Conservation (phyloP, 2,329 filamentous ascomycete species). For the Botrytis cinerea region DNA sequence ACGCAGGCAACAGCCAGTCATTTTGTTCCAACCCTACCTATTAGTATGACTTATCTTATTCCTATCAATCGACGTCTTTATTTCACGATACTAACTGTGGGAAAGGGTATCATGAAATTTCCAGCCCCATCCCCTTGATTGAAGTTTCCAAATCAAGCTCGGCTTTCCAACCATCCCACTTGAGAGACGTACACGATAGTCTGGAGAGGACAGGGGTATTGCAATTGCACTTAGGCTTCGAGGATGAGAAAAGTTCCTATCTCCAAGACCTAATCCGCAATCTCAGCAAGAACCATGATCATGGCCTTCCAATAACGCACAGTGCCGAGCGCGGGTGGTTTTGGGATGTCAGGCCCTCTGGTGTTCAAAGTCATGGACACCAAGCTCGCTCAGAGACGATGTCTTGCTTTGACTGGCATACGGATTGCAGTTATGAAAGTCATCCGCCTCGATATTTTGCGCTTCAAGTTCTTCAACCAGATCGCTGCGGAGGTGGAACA, state of each 20-base stretch:
- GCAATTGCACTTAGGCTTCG: constrained; percentile 30
- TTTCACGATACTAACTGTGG: neutral
- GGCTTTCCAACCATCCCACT: constrained; percentile 2
- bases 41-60: neutral
- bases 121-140: neutral
- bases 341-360: constrained; percentile 39
- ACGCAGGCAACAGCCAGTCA: neutral
- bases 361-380: constrained; percentile 34
- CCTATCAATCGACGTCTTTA: neutral
- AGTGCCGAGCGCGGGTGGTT: constrained; percentile 36
- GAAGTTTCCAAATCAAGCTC: neutral
- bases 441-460: constrained; percentile 38
- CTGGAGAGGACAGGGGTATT: constrained; percentile 32
- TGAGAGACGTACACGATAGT: constrained; percentile 25
- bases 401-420: constrained; percentile 41
- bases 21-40: neutral
- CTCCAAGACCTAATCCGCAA: constrained; percentile 31
- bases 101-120: neutral
- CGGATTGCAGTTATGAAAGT: constrained; percentile 39
- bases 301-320: constrained; percentile 36
- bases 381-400: constrained; percentile 25
- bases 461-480: constrained; percentile 37
- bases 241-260: constrained; percentile 33
- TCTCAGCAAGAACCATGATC: constrained; percentile 19
- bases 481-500: constrained; percentile 30